Percentiles rank a stretch among this genome's conserved stretches.
Conservation (phyloP, 2,329 filamentous ascomycete species). For the Aspergillus hiratsukae region DNA sequence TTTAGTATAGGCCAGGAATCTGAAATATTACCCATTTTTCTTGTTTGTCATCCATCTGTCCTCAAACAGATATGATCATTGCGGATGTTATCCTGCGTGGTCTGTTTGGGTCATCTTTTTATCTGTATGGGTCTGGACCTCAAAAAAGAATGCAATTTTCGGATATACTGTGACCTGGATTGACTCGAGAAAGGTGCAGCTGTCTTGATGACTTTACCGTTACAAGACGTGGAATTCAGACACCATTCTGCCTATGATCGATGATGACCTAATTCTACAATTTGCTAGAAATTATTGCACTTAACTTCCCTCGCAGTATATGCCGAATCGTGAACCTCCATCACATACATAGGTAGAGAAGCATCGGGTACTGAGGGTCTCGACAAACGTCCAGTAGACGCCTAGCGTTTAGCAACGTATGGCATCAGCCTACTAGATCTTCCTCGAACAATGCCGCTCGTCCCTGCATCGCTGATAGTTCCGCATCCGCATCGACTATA, state of each 20-base stretch:
- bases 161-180: neutral
- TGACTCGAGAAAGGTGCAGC: neutral
- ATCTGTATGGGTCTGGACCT: constrained; percentile 1
- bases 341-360: neutral
- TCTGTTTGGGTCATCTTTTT: neutral
- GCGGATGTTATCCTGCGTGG: constrained; percentile 2
- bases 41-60: constrained; percentile 9
- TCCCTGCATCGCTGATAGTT: neutral
- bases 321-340: no score
- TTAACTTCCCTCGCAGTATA: neutral
- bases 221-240: neutral
- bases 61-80: constrained; percentile 4
- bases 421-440: neutral
- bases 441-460: neutral
- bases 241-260: neutral
- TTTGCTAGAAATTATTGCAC: neutral
- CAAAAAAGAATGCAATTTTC: constrained; percentile 1
- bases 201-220: neutral
- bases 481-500: neutral
- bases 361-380: neutral
- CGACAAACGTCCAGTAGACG: neutral
- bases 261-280: neutral
- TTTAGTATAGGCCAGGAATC: constrained; percentile 28
- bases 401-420: neutral
- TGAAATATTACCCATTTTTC: constrained; percentile 28